Evolutionary conservation across 495 filamentous ascomycete genomes (phyloP).

Genomic region (Penicillium dipodomyicola): DNA sequence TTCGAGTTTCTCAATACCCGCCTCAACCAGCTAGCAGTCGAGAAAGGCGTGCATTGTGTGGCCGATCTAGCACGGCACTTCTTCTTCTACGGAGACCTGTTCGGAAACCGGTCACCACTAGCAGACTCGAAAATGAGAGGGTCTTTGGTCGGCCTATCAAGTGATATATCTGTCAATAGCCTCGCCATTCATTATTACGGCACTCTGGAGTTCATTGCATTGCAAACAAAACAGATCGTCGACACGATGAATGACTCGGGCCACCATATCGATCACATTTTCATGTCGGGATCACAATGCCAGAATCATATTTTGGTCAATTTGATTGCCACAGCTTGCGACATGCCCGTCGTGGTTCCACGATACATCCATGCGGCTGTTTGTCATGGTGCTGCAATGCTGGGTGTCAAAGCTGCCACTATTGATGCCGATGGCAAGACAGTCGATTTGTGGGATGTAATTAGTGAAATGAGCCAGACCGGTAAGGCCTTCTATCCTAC

Average conservation of each 20-base stretch:
- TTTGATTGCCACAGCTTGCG: conserved; percentile 83
- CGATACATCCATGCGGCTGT: conserved; percentile 91
- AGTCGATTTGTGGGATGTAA: conserved; percentile 88
- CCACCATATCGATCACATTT: conserved; percentile 83
- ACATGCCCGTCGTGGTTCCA: conserved; percentile 87
- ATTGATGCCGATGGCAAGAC: conserved; percentile 69
- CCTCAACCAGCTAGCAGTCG: conserved; percentile 61
- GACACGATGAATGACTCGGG: conserved; percentile 84
- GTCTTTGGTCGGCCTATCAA: conserved; percentile 70
- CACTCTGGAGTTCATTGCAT: conserved; percentile 93
- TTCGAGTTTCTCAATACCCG: conserved; percentile 85
- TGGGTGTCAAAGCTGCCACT: conserved; percentile 89
- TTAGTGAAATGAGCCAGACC: conserved; percentile 93
- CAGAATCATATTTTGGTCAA: conserved; percentile 89
- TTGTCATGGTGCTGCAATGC: conserved; percentile 93
- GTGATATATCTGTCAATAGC: conserved; percentile 69
- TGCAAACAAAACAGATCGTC: conserved; percentile 93
- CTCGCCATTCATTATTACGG: conserved; percentile 81
- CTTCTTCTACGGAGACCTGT: conserved; percentile 91
- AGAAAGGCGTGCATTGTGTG: conserved; percentile 59
- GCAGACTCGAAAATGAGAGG: conserved; percentile 83
- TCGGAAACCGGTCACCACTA: conserved; percentile 82
- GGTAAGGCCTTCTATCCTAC: conserved; percentile 74
- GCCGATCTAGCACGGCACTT: conserved; percentile 74
- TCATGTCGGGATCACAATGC: conserved; percentile 97